Evolutionary conservation across 2,329 filamentous ascomycete species (phyloP).

Genomic region (Penicillium concentricum): DNA sequence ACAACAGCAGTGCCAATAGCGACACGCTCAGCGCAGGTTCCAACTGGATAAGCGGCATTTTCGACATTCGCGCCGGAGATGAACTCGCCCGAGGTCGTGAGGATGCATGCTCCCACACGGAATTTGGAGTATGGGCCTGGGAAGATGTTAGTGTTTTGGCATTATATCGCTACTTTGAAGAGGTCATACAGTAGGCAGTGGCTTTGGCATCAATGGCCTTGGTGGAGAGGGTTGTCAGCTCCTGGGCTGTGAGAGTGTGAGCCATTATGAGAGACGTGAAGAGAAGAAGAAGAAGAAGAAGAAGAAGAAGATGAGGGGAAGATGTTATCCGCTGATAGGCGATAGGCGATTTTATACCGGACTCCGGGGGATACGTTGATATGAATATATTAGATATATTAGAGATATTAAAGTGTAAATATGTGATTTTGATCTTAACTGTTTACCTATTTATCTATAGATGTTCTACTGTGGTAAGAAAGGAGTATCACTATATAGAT

Average conservation of each 20-base stretch:
- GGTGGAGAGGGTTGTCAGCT: constrained; percentile 64
- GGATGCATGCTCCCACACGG: constrained; percentile 79
- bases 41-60: constrained; percentile 89
- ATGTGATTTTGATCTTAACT: too few relatives aligned
- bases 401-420: too few relatives aligned
- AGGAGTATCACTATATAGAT: too few relatives aligned
- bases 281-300: background rate
- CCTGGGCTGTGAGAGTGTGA: constrained; percentile 52
- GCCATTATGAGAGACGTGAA: background rate
- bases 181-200: constrained; percentile 71
- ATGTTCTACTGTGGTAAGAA: too few relatives aligned
- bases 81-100: constrained; percentile 57
- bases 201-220: constrained; percentile 70
- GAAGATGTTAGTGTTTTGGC: background rate
- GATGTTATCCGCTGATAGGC: background rate
- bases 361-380: too few relatives aligned
- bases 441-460: too few relatives aligned
- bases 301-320: background rate
- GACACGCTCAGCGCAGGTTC: constrained; percentile 94
- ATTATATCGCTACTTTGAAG: too few relatives aligned
- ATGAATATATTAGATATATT: too few relatives aligned
- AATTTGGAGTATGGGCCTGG: constrained; percentile 83
- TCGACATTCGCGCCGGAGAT: constrained; percentile 85
- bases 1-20: constrained; percentile 76
- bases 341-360: background rate